Evolutionary conservation across 2,329 filamentous ascomycete genomes (phyloP), one percentile per base, ranked within the genome.

Genomic region (Macrophomina tecta): DNA sequence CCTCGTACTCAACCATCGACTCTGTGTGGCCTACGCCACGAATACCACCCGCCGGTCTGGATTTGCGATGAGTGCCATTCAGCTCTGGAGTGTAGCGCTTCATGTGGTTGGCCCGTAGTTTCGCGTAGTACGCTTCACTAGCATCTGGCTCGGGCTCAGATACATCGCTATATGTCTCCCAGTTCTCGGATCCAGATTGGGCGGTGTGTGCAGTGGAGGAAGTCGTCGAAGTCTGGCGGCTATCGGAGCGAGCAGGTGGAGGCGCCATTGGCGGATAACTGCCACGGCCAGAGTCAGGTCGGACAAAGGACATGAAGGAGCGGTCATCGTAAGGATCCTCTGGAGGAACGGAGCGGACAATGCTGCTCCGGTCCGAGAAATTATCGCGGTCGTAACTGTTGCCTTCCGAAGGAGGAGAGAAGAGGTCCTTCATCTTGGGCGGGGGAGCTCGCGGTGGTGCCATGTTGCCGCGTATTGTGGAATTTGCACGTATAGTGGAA

Each of bases 121-220:
- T 93, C 70, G 91, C 90, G 74, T 92, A 92, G 78, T 97, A 96
- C 9, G 88, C 85, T 68, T 95, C 92, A 4, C 89, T 89, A 0
- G 86, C 87, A 75, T 97, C 93, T 30, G 72, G 73, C 69, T 80
- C 78, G 16, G 52, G 45, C 40, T 55, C 66, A 2, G 58, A 67
- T 90, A 69, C 88, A 76, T 97, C 92, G 72, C 95, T 94, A 73
- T 95, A 98, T 9, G 94, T 97, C 79, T 98, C 94, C 94, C 94
- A 98, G 77, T 98, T 98, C 80, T 98, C 94, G 3, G 92, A 97
- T 1, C 92, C 92, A 4, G 58, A 62, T 36, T 65, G 63, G 4
- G 48, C 85, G 1, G 91, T 92, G n/a, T 81, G 82, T 28, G 82
- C 80, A 18, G 72, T 77, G 18, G 77, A 78, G 1, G 92, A 94